phyloP scores from a whole-genome alignment of 1,284 basidiomycete species.

The Melanopsichium pennsylvanicum region DNA sequence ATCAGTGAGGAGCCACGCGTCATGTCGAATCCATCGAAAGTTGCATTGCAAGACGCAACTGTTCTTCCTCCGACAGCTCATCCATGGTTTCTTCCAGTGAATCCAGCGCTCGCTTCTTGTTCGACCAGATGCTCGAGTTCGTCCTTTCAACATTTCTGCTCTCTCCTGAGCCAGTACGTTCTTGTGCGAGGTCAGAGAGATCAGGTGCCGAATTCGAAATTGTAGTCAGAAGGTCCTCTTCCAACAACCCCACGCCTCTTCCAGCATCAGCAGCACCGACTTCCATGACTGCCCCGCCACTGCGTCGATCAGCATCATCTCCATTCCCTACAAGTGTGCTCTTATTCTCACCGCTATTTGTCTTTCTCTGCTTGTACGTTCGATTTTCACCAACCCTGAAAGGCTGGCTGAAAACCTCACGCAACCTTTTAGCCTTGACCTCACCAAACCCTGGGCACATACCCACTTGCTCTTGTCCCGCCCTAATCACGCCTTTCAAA shows the following conservation, averaged over 20 bases:
- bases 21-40: constrained; percentile 2
- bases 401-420: constrained; percentile 69
- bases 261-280: no score
- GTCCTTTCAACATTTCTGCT: background rate
- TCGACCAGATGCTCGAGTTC: constrained; percentile 64
- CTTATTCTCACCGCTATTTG: background rate
- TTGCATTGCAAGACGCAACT: constrained; percentile 46
- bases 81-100: constrained; percentile 34
- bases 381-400: constrained; percentile 71
- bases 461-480: constrained; percentile 75
- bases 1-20: no score
- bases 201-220: no score
- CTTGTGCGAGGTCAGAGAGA: no score
- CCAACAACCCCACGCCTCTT: no score
- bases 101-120: constrained; percentile 7
- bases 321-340: background rate
- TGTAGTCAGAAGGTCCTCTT: no score
- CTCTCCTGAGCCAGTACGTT: background rate
- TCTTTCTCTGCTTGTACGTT: constrained; percentile 77
- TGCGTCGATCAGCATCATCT: no score
- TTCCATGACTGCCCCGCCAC: no score
- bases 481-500: constrained; percentile 22
- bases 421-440: constrained; percentile 80
- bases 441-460: constrained; percentile 92
- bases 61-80: constrained; percentile 45